Percentiles rank a stretch among this genome's conserved stretches.
These are phyloP conservation scores for Talaromyces stipitatus DNA, from an alignment of 495 filamentous ascomycete species.

Conservation along the genomic window DNA sequence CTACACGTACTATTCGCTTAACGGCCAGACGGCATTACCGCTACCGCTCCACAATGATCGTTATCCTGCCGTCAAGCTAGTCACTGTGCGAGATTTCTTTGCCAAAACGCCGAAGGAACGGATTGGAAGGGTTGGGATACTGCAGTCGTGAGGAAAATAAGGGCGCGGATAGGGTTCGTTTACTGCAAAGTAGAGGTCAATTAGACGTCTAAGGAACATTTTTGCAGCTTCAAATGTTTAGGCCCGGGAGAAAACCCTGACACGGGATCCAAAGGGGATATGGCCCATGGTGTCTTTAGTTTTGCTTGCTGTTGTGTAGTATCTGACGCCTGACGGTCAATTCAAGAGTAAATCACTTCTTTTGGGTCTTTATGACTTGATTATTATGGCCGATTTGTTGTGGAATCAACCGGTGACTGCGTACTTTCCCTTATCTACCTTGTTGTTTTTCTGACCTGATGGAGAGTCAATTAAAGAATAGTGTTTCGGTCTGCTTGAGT, in stretches of 20 bases:
- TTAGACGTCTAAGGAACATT: not conserved
- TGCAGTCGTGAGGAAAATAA: not conserved
- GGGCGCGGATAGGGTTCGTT: not conserved
- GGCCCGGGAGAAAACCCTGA: not conserved
- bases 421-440: no score
- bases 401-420: no score
- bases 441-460: no score
- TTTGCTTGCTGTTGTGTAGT: not conserved
- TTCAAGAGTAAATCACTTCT: not conserved
- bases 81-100: slow-evolving; percentile 3
- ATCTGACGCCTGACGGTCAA: not conserved
- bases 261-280: not conserved
- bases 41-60: slow-evolving; percentile 19
- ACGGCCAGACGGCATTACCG: slow-evolving; percentile 14
- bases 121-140: not conserved
- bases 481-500: no score
- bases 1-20: slow-evolving; percentile 18
- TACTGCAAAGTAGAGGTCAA: not conserved
- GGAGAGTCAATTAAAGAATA: no score
- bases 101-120: not conserved
- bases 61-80: slow-evolving; percentile 24
- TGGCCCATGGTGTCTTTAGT: not conserved
- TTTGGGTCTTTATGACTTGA: not conserved
- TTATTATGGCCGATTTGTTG: no score
- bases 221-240: not conserved